phyloP scores from a whole-genome alignment of 371 early-diverging fungal species.

The Saksenaea oblongispora region DNA sequence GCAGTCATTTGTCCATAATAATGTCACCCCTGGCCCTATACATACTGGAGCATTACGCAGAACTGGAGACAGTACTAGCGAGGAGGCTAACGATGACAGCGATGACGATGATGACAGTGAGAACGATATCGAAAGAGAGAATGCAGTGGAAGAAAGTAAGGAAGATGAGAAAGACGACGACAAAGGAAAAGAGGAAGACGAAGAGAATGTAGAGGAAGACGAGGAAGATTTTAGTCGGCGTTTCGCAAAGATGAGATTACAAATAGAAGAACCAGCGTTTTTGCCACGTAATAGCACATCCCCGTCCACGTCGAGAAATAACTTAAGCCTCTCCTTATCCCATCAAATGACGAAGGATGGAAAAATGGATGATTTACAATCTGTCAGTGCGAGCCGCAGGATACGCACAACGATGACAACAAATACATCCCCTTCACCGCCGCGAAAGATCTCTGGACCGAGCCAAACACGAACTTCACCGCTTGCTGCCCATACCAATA shows the following conservation, averaged over 20 bases:
- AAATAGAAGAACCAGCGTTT: constrained; percentile 45
- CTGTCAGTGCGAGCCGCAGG: not conserved
- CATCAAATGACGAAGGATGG: constrained; percentile 16
- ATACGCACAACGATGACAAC: not conserved
- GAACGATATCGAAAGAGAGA: not conserved
- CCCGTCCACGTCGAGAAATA: constrained; percentile 6
- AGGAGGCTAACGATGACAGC: too few species aligned
- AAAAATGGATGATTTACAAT: not conserved
- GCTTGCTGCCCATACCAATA: not conserved
- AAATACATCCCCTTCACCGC: not conserved
- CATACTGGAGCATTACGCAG: not conserved
- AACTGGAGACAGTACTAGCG: too few species aligned
- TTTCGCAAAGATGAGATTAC: constrained; percentile 31
- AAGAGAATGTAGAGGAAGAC: constrained; percentile 21
- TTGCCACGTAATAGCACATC: constrained; percentile 16
- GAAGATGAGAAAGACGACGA: constrained; percentile 4
- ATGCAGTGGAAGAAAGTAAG: not conserved
- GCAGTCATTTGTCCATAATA: constrained; percentile 1
- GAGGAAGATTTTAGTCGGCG: constrained; percentile 35
- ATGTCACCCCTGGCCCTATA: not conserved
- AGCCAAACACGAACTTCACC: not conserved
- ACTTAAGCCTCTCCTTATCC: constrained; percentile 6
- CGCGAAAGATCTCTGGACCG: not conserved
- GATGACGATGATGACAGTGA: too few species aligned
- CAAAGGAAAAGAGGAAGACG: constrained; percentile 8